Percentiles rank a stretch among this genome's conserved stretches.
phyloP scores from a whole-genome alignment of 2,329 filamentous ascomycete species.

The Trichoderma sp. region DNA sequence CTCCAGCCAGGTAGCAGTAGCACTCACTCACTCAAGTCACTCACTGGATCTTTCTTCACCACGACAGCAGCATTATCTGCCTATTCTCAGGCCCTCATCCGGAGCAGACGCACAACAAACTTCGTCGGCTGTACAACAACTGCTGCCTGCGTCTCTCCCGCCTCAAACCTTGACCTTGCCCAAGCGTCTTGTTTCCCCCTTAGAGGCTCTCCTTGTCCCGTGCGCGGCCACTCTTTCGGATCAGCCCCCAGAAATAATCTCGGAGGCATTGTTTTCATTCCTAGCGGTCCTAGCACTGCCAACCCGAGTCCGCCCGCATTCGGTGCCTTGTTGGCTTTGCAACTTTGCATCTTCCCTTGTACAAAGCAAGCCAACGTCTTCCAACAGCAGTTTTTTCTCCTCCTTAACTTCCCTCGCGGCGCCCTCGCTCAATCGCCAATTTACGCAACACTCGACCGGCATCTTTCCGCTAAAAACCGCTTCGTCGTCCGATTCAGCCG shows the following conservation, averaged over 20 bases:
- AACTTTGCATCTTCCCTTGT: not conserved
- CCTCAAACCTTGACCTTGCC: not conserved
- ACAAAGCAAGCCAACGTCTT: not conserved
- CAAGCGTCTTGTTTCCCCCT: not conserved
- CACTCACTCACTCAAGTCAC: not conserved
- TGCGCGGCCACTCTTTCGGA: not conserved
- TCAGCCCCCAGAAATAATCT: not conserved
- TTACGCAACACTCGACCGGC: not conserved
- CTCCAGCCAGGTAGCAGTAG: not conserved
- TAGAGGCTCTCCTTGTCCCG: not conserved
- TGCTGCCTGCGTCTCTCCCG: not conserved
- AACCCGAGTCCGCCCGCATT: slow-evolving; percentile 8
- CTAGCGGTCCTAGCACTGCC: not conserved
- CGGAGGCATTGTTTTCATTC: slow-evolving; percentile 12
- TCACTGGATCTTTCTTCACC: not conserved
- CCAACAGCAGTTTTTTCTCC: not conserved
- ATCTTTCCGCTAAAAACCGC: not conserved
- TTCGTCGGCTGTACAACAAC: not conserved
- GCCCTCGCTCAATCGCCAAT: not conserved
- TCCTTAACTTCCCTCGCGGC: not conserved
- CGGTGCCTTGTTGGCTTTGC: not conserved
- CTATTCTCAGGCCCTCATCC: not conserved
- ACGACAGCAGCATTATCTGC: not conserved
- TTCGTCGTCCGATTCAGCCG: not conserved
- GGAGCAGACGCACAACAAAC: not conserved